phyloP scores from a whole-genome alignment of 306 rosid species.

The Elaeagnus macrophylla region DNA sequence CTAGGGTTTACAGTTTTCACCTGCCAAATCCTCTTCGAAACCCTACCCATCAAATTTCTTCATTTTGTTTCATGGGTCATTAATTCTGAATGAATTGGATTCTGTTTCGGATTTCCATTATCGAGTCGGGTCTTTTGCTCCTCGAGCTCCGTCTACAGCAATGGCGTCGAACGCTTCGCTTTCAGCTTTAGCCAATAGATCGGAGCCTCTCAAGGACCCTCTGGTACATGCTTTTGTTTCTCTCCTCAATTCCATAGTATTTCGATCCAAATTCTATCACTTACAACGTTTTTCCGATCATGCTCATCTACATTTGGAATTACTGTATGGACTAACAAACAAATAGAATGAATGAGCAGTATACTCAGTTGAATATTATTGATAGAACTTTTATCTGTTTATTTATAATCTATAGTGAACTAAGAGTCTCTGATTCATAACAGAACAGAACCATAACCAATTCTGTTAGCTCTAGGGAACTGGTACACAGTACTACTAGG shows the following conservation, averaged over 20 bases:
- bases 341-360: no score
- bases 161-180: conserved; percentile 71
- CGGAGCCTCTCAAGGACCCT: conserved; percentile 33
- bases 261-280: background rate
- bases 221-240: conserved; percentile 30
- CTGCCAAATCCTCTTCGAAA: conserved; percentile 36
- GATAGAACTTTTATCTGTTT: no score
- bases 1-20: conserved; percentile 66
- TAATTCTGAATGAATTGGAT: conserved; percentile 49
- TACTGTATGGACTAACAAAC: background rate
- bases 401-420: no score
- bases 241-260: background rate
- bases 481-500: no score
- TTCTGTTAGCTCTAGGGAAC: no score
- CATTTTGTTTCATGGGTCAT: conserved; percentile 18
- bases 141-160: conserved; percentile 38
- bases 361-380: no score
- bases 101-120: conserved; percentile 41
- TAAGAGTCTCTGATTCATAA: no score
- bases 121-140: conserved; percentile 24
- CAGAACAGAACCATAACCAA: no score
- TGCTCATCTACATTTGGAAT: background rate
- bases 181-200: conserved; percentile 48
- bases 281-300: background rate
- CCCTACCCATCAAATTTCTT: conserved; percentile 7